Evolutionary conservation across 371 early-diverging fungal genomes (phyloP), one percentile per base, ranked within the genome.

Genomic region (Mucor mucedo): DNA sequence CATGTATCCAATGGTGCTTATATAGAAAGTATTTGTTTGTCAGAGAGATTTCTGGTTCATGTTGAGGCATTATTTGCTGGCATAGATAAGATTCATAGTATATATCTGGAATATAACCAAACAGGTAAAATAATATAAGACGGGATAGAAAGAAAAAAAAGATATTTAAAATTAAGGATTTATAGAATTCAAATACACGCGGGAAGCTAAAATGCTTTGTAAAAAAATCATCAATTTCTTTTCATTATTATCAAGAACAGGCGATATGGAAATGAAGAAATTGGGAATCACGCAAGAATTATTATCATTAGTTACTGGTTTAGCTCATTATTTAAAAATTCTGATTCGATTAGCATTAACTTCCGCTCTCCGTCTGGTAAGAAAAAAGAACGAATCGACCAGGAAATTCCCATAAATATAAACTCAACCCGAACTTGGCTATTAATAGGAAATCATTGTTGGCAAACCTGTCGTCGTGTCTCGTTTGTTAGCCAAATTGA

Each of bases 321-420:
- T 98, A 13, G 98, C 98, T 4, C 98, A 95, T 58, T 90, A 89
- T 55, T 84, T 98, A 45, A 98, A 98, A 71, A 85, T 91, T 21
- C 75, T 97, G 48, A 95, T 97, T 57, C 87, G 96, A 7, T 79
- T 92, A 5, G 94, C 95, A 3, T 75, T 98, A 32, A 91, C 89
- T 39, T 93, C 95, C 14, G 94, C 96, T 1, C 73, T 98, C 39
- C 87, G 87, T 67, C 82, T 96, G 75, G 80, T 76, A 74, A 55
- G 3, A 47, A 21, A 47, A 10, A 14, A 14, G 16, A 14, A n/a
- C 21, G 21, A 21, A 44, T 2, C 7, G 5, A 47, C 21, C 14
- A 5, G 14, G 6, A 21, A 8, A 47, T 47, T 21, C 8, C 21
- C 21, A 57, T 49, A 7, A n/a, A 58, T 56, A 42, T 50, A 13